These are phyloP conservation scores for Solioccasus polychromus DNA, from an alignment of 768 basidiomycete genomes.

Conservation along the genomic window DNA sequence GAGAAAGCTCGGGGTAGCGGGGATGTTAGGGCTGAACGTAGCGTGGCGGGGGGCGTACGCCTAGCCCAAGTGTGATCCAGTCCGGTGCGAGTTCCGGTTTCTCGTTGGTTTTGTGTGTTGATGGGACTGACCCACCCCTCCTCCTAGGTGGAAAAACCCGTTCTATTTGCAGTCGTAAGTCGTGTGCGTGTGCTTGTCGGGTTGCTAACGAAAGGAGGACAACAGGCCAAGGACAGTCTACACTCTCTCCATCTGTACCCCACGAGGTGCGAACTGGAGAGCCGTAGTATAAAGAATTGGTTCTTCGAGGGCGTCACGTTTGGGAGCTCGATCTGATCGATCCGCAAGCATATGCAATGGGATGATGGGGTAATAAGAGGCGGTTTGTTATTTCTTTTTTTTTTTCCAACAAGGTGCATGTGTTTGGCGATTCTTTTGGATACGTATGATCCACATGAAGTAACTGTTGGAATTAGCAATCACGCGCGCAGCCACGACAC, in stretches of 20 bases:
- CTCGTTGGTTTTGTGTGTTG: background rate
- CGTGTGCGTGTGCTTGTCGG: background rate
- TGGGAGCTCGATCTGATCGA: conserved; percentile 63
- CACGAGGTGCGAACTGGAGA: conserved; percentile 68
- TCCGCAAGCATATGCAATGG: conserved; percentile 18
- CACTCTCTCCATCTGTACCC: conserved; percentile 68
- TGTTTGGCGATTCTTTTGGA: no score
- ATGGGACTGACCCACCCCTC: background rate
- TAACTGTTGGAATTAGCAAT: no score
- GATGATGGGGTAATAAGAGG: no score
- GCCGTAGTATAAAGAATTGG: conserved; percentile 61
- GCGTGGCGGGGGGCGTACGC: conserved; percentile 54
- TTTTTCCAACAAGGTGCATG: no score
- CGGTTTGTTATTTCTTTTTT: no score
- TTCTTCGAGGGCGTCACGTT: conserved; percentile 71
- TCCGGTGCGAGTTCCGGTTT: conserved; percentile 46
- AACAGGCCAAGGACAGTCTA: conserved; percentile 65
- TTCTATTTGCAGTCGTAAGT: conserved; percentile 61
- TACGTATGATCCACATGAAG: no score
- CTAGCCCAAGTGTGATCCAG: conserved; percentile 70
- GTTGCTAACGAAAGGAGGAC: background rate
- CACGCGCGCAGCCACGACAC: no score
- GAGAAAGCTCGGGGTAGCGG: conserved; percentile 25
- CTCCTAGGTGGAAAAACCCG: conserved; percentile 58
- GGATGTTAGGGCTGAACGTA: conserved; percentile 42